Evolutionary conservation across 306 rosid species (phyloP).

Genomic region (Fagus sylvatica): DNA sequence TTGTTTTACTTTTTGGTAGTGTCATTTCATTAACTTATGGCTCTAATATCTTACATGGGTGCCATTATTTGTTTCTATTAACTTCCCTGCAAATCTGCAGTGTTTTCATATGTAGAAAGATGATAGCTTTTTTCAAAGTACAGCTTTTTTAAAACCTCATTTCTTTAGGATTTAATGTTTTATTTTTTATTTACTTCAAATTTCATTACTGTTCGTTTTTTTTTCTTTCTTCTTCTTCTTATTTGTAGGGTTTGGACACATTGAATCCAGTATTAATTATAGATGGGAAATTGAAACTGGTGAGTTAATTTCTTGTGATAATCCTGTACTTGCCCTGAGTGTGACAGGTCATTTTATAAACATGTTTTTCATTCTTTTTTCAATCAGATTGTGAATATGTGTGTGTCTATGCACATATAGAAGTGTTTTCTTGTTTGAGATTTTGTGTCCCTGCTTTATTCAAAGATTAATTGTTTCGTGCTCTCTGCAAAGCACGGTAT

Average conservation of each 20-base stretch:
- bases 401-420: neutral
- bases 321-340: neutral
- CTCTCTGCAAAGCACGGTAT: neutral
- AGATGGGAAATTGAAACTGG: slow-evolving; percentile 67
- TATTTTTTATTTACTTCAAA: neutral
- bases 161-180: neutral
- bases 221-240: too few species aligned
- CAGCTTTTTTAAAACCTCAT: neutral
- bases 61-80: too few species aligned
- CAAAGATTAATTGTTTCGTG: neutral
- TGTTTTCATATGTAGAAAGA: neutral
- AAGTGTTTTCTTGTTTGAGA: neutral
- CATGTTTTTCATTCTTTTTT: neutral
- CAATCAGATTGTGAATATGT: neutral
- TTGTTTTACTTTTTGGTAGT: neutral
- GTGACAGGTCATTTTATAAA: neutral
- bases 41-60: too few species aligned
- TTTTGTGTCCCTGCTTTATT: neutral
- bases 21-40: neutral
- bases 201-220: slow-evolving; percentile 24
- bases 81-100: too few species aligned
- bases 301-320: slow-evolving; percentile 32
- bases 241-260: slow-evolving; percentile 73
- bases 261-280: slow-evolving; percentile 67
- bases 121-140: neutral